Percentiles rank a stretch among this genome's conserved stretches.
Conservation (phyloP, 805 yeast species). For the Torulaspora microellipsoides region DNA sequence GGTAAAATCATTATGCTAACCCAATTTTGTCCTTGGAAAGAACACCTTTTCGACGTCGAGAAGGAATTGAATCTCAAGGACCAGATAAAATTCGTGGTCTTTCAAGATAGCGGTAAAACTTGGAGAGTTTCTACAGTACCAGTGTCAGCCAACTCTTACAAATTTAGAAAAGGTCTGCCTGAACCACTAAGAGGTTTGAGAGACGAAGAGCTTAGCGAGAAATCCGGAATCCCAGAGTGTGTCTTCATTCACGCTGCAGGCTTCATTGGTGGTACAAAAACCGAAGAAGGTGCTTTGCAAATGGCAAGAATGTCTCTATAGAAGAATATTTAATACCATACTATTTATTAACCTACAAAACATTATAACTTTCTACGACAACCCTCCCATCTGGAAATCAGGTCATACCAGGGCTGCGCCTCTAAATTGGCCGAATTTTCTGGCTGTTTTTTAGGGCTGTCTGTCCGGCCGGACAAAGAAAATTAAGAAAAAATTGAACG, state of each 20-base stretch:
- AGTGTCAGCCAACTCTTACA: constrained; percentile 70
- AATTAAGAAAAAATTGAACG: no score
- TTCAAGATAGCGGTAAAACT: constrained; percentile 61
- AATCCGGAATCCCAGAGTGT: constrained; percentile 80
- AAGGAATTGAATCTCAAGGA: constrained; percentile 51
- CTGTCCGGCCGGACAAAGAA: no score
- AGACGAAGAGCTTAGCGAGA: constrained; percentile 71
- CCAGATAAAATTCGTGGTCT: constrained; percentile 68
- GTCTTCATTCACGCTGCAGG: constrained; percentile 95
- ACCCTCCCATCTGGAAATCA: no score
- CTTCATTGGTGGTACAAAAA: constrained; percentile 89
- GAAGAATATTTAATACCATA: not conserved
- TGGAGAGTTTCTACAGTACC: constrained; percentile 94
- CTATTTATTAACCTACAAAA: no score
- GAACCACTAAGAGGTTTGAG: constrained; percentile 94
- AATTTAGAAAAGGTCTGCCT: constrained; percentile 82
- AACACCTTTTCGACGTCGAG: constrained; percentile 76
- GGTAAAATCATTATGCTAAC: constrained; percentile 73
- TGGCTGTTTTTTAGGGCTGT: no score
- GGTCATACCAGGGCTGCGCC: no score
- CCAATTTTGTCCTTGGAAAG: constrained; percentile 93
- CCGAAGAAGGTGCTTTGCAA: constrained; percentile 69
- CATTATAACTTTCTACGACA: no score
- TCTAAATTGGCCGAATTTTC: no score
- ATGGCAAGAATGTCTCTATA: constrained; percentile 54